These are phyloP conservation scores for Inonotus obliquus DNA, from an alignment of 1,284 basidiomycete species.

Conservation along the genomic window DNA sequence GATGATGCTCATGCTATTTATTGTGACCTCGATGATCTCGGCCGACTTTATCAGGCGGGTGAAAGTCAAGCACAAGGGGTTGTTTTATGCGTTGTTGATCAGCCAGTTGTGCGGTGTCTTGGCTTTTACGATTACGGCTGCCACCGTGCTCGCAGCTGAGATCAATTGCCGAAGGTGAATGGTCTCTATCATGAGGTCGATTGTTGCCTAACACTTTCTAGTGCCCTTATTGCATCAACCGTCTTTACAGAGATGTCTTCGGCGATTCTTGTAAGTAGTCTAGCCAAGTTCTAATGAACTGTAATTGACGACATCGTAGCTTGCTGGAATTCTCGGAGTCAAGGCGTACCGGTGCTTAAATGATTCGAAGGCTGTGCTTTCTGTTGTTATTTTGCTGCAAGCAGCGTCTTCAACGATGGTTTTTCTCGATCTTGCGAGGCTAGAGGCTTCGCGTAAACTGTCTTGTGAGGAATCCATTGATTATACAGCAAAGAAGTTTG, in stretches of 20 bases:
- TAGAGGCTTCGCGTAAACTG: slow-evolving; percentile 37
- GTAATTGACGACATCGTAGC: slow-evolving; percentile 31
- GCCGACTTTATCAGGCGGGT: slow-evolving; percentile 48
- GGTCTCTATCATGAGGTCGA: slow-evolving; percentile 16
- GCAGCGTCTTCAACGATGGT: slow-evolving; percentile 37
- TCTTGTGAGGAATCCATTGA: slow-evolving; percentile 35
- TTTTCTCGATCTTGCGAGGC: slow-evolving; percentile 38
- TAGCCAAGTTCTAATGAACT: not conserved
- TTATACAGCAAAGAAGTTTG: slow-evolving; percentile 6
- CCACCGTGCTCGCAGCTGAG: slow-evolving; percentile 41
- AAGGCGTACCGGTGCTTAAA: slow-evolving; percentile 65
- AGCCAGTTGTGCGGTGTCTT: slow-evolving; percentile 53
- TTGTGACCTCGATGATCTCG: slow-evolving; percentile 49
- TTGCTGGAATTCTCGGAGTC: slow-evolving; percentile 58
- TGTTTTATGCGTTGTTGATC: slow-evolving; percentile 49
- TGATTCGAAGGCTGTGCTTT: slow-evolving; percentile 47
- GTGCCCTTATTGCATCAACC: slow-evolving; percentile 37
- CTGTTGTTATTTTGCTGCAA: slow-evolving; percentile 39
- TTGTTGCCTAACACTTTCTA: slow-evolving; percentile 21
- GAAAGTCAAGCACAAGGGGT: slow-evolving; percentile 57
- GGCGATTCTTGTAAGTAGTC: slow-evolving; percentile 40
- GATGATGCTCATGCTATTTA: slow-evolving; percentile 47
- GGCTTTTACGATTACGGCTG: slow-evolving; percentile 39
- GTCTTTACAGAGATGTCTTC: slow-evolving; percentile 38
- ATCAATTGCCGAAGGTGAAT: slow-evolving; percentile 37